A percentile compares a stretch with the other conserved stretches of the same genome.
Conservation (phyloP, 495 filamentous ascomycete species). For the Penicillium cataractarum region DNA sequence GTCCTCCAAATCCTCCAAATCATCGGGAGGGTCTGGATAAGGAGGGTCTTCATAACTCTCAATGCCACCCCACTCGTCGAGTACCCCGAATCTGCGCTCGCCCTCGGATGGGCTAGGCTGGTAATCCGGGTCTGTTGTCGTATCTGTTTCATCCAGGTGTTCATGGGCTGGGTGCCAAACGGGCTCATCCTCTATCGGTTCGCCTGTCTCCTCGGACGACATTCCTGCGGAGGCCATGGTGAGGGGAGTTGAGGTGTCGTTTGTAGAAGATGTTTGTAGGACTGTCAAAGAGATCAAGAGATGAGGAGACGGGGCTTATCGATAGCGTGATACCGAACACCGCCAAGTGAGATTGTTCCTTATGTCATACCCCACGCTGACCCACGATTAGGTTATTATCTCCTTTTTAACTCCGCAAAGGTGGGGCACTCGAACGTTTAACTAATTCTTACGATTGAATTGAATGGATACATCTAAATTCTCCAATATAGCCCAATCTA, state of each 20-base stretch:
- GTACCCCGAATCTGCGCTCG: no score
- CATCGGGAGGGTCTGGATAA: no score
- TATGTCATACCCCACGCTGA: constrained; percentile 13
- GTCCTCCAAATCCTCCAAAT: constrained; percentile 34
- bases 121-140: constrained; percentile 27
- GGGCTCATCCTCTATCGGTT: constrained; percentile 8
- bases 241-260: background rate
- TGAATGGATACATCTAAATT: no score
- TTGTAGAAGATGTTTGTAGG: no score
- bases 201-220: constrained; percentile 13
- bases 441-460: no score
- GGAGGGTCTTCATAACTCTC: no score
- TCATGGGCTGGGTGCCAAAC: constrained; percentile 46
- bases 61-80: constrained; percentile 22
- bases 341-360: constrained; percentile 2
- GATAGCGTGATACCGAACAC: constrained; percentile 24
- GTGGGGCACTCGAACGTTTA: background rate
- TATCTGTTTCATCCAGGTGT: constrained; percentile 47
- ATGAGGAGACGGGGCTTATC: constrained; percentile 35
- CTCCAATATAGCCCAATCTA: no score
- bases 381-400: background rate
- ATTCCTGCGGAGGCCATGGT: constrained; percentile 23
- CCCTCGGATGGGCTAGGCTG: constrained; percentile 27
- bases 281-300: constrained; percentile 3
- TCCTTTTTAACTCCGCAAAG: constrained; percentile 13